Evolutionary conservation across 176 grass and related monocot genomes (phyloP), one percentile per base, ranked within the genome.

Genomic region (Hordeum marinum): DNA sequence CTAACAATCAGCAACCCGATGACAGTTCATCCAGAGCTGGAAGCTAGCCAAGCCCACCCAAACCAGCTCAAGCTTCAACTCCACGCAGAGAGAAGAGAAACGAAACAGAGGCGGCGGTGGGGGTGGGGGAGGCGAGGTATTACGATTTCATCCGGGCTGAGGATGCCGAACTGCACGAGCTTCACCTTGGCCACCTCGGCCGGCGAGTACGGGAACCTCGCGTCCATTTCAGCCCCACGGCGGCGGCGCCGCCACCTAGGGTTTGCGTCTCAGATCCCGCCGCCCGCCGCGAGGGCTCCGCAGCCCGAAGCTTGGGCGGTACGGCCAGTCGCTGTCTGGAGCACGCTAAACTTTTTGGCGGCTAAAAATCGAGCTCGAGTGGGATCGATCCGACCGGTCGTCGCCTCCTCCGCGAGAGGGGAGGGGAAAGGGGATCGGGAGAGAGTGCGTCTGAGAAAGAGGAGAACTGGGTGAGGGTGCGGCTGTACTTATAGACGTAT

Each of bases 91-190:
- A 77, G 46, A 71, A 59, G 52, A 52, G 78, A 43, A 66, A 74
- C 46, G 76, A 84, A 80, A 85, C 41, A 61, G 67, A 81, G 63
- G 35, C 24, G 20, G 79, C 36, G 73, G 25, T 23, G 86, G 67
- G 1, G 76, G 78, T 43, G 55, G 23, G 35, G 14, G 42, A 24
- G 63, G 71, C n/a, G 59, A 54, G 73, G 68, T 46, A 90, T 95
- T 98, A 98, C 96, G 66, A 98, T 98, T 88, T 98, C 96, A 34
- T 98, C 96, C 18, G 96, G 91, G 89, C 93, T 95, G 84, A 98
- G 93, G 90, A 98, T 94, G 73, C 96, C 96, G 82, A 98, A 98
- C 91, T 98, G 96, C 62, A 98, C 91, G 74, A 81, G 67, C 46
- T 87, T 81, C 77, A 98, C 96, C 87, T 98, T 98, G 82, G 91